Evolutionary conservation across 208 protist species (phyloP).

Genomic region (Trypanosomatidae sp.): DNA sequence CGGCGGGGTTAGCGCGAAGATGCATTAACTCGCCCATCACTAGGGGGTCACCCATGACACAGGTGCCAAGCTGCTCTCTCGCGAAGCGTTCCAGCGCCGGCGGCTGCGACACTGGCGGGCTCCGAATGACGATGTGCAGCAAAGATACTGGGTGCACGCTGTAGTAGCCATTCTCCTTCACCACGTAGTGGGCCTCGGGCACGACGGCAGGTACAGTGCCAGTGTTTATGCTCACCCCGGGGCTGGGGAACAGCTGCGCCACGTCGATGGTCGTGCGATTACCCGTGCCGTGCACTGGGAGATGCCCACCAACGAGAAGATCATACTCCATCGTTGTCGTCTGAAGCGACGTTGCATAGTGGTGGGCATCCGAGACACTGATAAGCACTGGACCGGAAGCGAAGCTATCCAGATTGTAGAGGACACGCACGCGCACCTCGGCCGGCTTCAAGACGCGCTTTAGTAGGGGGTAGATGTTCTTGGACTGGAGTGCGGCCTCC

Average conservation of each 20-base stretch:
- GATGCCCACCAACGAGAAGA: conserved; percentile 74
- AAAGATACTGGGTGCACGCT: conserved; percentile 76
- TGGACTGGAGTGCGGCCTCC: conserved; percentile 55
- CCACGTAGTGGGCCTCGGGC: conserved; percentile 31
- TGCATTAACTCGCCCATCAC: conserved; percentile 39
- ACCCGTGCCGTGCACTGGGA: conserved; percentile 32
- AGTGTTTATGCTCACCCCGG: not conserved
- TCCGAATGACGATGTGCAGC: conserved; percentile 56
- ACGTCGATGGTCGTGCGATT: conserved; percentile 26
- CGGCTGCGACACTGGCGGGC: conserved; percentile 54
- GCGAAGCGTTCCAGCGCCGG: conserved; percentile 64
- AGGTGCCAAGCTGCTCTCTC: conserved; percentile 45
- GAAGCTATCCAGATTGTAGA: conserved; percentile 65
- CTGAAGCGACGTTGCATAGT: conserved; percentile 45
- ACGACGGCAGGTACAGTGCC: not conserved
- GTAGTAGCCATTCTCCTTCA: conserved; percentile 80
- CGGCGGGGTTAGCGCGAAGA: conserved; percentile 3
- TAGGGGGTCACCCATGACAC: conserved; percentile 72
- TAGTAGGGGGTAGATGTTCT: conserved; percentile 43
- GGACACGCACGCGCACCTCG: conserved; percentile 66
- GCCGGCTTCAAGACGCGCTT: conserved; percentile 23
- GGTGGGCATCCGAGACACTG: conserved; percentile 43
- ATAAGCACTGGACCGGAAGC: conserved; percentile 82
- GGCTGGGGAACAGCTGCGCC: conserved; percentile 26
- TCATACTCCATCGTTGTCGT: conserved; percentile 72